These are phyloP conservation scores for Verticillium nubilum DNA, from an alignment of 2,329 filamentous ascomycete species.

Conservation along the genomic window DNA sequence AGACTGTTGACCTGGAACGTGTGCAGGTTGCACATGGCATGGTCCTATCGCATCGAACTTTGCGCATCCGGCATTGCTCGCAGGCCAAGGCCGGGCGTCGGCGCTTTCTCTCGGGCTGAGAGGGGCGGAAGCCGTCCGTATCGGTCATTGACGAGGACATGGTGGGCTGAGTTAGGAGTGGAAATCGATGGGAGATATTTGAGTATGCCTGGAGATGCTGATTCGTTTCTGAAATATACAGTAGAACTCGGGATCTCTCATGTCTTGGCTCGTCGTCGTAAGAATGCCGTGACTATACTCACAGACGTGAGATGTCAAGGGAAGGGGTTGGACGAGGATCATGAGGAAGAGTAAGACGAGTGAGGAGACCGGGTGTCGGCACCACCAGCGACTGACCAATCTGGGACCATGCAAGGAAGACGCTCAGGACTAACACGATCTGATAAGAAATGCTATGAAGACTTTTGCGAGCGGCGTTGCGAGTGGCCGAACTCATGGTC, in stretches of 20 bases:
- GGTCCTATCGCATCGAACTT: slow-evolving; percentile 56
- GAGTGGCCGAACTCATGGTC: slow-evolving; percentile 3
- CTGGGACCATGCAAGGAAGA: no score
- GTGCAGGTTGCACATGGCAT: slow-evolving; percentile 54
- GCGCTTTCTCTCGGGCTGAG: slow-evolving; percentile 26
- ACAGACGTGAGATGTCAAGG: no score
- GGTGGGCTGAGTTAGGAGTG: not conserved
- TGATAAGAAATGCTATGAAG: slow-evolving; percentile 1
- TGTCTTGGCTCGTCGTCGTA: no score
- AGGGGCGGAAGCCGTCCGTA: slow-evolving; percentile 1
- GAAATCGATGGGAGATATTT: no score
- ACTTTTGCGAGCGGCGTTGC: not conserved
- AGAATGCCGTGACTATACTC: no score
- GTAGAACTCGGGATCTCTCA: no score
- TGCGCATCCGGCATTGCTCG: slow-evolving; percentile 52
- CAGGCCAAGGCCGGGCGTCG: slow-evolving; percentile 43
- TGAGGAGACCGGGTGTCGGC: not conserved
- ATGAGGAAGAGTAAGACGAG: not conserved
- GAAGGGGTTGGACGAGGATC: not conserved
- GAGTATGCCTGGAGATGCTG: no score
- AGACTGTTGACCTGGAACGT: slow-evolving; percentile 48
- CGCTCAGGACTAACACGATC: not conserved
- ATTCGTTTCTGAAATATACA: no score
- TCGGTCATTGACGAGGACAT: slow-evolving; percentile 5
- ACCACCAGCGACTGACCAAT: not conserved